These are phyloP conservation scores for Ambispora gerdemannii DNA, from an alignment of 192 early-diverging fungal species.

Conservation along the genomic window DNA sequence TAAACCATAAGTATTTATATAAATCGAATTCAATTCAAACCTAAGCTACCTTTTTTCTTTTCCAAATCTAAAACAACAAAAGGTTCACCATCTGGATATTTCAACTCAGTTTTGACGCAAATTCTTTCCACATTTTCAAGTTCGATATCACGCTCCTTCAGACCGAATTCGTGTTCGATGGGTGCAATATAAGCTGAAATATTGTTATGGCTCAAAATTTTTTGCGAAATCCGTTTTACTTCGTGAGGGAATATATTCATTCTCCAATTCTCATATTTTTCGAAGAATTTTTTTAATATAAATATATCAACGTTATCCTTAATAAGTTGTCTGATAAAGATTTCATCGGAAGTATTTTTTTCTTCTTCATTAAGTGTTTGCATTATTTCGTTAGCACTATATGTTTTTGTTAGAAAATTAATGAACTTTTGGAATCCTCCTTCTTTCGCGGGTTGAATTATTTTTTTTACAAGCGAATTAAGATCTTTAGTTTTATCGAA, in stretches of 20 bases:
- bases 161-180: background rate
- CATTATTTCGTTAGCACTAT: background rate
- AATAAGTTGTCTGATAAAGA: background rate
- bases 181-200: background rate
- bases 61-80: background rate
- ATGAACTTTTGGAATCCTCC: too few relatives aligned
- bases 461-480: background rate
- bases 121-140: background rate
- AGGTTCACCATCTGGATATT: conserved; percentile 8
- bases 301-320: background rate
- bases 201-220: background rate
- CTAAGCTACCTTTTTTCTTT: background rate
- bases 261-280: conserved; percentile 8
- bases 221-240: background rate
- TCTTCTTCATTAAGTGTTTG: background rate
- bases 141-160: background rate
- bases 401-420: too few relatives aligned
- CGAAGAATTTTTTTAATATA: too few relatives aligned
- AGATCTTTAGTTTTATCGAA: background rate
- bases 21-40: background rate
- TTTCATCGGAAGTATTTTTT: background rate
- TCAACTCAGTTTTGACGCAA: background rate
- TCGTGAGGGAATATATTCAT: background rate
- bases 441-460: background rate
- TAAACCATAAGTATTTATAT: too few relatives aligned